A percentile compares a stretch with the other conserved stretches of the same genome.
These are phyloP conservation scores for Solanum etuberosum DNA, from an alignment of 257 asterid species.

Conservation along the genomic window DNA sequence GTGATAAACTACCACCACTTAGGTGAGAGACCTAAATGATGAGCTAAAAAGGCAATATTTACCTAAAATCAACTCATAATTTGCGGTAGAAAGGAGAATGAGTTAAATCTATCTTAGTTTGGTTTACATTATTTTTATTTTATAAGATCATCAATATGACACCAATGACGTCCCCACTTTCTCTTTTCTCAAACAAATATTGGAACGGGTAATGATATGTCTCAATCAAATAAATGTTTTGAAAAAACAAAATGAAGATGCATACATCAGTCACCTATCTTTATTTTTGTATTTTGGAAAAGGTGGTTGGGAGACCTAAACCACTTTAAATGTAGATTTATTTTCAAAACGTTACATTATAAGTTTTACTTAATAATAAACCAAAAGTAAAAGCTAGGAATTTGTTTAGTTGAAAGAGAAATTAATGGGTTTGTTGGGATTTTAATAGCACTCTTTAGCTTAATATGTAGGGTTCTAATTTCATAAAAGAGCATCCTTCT, in stretches of 20 bases:
- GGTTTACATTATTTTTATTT: no score
- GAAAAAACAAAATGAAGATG: background rate
- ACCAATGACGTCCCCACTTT: background rate
- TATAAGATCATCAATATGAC: no score
- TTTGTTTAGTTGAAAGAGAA: background rate
- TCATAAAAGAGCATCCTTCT: background rate
- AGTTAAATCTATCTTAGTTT: no score
- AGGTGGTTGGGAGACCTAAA: background rate
- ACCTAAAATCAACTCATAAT: background rate
- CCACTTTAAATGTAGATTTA: background rate
- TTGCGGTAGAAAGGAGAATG: background rate
- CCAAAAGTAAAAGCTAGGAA: background rate
- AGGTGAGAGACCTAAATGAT: background rate
- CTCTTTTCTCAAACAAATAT: background rate
- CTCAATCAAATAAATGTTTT: background rate
- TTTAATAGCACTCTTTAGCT: background rate
- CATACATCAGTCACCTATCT: background rate
- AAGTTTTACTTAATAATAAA: background rate
- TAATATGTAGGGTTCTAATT: background rate
- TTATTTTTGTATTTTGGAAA: background rate
- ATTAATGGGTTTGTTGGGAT: background rate
- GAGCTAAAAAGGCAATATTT: background rate
- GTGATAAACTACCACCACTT: background rate
- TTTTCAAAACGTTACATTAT: background rate
- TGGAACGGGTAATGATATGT: background rate